phyloP scores from a whole-genome alignment of 495 filamentous ascomycete species.

The Aspergillus saccharolyticus region DNA sequence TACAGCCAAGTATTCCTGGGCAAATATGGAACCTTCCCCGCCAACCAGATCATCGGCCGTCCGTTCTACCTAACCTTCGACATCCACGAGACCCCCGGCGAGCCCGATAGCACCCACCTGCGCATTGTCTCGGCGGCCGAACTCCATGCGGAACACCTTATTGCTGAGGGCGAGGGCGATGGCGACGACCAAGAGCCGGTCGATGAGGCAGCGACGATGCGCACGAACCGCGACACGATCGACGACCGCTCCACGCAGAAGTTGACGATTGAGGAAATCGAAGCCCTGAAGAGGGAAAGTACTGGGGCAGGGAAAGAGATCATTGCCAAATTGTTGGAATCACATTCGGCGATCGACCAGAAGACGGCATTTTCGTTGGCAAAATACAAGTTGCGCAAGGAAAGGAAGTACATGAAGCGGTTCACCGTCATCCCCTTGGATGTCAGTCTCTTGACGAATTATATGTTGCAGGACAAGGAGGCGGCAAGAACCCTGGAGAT shows the following conservation, averaged over 20 bases:
- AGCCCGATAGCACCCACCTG: constrained; percentile 54
- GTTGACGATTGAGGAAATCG: constrained; percentile 81
- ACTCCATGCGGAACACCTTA: constrained; percentile 66
- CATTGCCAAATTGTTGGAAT: constrained; percentile 77
- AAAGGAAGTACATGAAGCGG: constrained; percentile 82
- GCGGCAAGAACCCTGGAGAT: constrained; percentile 78
- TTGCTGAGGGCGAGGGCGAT: constrained; percentile 52
- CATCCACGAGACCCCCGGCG: constrained; percentile 65
- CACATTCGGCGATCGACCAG: constrained; percentile 81
- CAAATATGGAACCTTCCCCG: constrained; percentile 83
- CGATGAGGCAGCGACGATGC: constrained; percentile 59
- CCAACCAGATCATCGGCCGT: constrained; percentile 79
- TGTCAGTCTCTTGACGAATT: constrained; percentile 64
- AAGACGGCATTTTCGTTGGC: constrained; percentile 91
- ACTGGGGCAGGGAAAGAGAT: constrained; percentile 79
- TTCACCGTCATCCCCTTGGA: constrained; percentile 84
- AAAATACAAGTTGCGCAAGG: constrained; percentile 92
- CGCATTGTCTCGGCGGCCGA: constrained; percentile 78
- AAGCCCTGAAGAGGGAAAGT: constrained; percentile 76
- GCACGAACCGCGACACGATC: constrained; percentile 71
- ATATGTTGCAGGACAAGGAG: constrained; percentile 72
- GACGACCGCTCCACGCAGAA: constrained; percentile 79
- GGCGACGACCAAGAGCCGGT: constrained; percentile 47
- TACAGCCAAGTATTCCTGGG: constrained; percentile 66
- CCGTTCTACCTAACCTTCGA: constrained; percentile 91